Base-by-base conservation (phyloP, 208 protist species). In the Acanthamoeba sp. region DNA sequence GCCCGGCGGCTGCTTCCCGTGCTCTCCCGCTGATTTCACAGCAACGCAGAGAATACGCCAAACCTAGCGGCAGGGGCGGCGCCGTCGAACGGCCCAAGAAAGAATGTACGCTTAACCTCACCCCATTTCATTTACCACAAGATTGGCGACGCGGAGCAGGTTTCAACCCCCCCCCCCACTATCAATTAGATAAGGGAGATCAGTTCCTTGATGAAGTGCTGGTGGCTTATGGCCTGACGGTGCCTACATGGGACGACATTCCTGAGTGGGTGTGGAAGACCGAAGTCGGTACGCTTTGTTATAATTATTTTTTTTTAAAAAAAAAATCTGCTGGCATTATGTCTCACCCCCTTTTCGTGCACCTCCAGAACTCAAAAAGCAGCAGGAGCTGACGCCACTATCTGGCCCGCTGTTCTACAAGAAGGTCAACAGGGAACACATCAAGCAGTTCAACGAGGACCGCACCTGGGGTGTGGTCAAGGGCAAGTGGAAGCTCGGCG, bases 401-500 rank as follows among this genome's bases (percentile, higher is more conserved):
- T 32, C 22, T 22, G 66, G 66, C 24, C 66, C 34, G 34, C 66
- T 78, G 32, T 78, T 78, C 66, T 78, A 32, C 29, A 78, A 78
- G 66, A 78, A 78, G 66, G 7, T 78, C 29, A 78, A 78, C 36
- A 20, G 66, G 32, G 29, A 38, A 6, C 66, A 32, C 32, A 78
- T 78, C 66, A 78, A 78, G 66, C 9, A 34, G 36, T 78, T 78
- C 66, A 78, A 78, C 34, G 66, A 78, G 66, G 66, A 78, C 36
- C 66, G 66, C n/a, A 78, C 66, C 34, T 78, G 66, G 66, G 66
- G 66, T 45, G 66, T 27, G 0, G 32, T 78, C 29, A 38, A 45
- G 66, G 66, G 66, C 66, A 78, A 78, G 66, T 78, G 66, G 66
- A 78, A 78, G 36, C 66, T 78, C 5, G 66, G 66, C 32, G 66